Evolutionary conservation across 345 rosid genomes (phyloP), one percentile per base, ranked within the genome.

Genomic region (Eucalyptus regnans): DNA sequence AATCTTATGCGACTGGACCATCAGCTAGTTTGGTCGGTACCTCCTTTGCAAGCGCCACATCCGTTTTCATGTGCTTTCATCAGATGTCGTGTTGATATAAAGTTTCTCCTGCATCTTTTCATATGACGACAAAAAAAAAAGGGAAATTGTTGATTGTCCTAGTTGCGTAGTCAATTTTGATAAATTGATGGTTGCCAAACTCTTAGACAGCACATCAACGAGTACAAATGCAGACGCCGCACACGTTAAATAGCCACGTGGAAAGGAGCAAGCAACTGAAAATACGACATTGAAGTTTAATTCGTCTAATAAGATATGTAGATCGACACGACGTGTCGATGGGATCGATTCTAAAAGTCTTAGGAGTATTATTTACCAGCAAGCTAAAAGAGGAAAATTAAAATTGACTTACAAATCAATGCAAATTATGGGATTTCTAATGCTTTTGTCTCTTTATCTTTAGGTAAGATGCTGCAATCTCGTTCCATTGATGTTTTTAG

Each of bases 291-390:
- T 27, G 6, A 62, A 6, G 33, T 29, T 1, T 29, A 12, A 62
- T 62, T 29, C 2, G 16, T 62, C 33, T 29, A 6, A 62, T 13
- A 12, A 62, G 16, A 27, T 60, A 56, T 56, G 2, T 1, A 25
- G 7, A 60, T 60, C 14, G 1, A 60, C n/a, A 2, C 2, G 7
- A 27, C 15, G 7, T 1, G 7, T 60, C 7, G 2, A 12, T 27
- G 16, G 8, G 7, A 29, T 29, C 17, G 7, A 60, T 6, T 29
- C 4, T 62, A 62, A 12, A 27, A 62, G 7, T 62, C 31, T 62
- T 62, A 12, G 33, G 33, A 62, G 15, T 12, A 13, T 29, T 7
- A 2, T 64, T 2, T 64, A 7, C 14, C 3, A 29, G 71, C 9
- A 68, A 33, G 80, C 23, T 33, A 68, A 68, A 68, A 16, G 5